These are phyloP conservation scores for Pestalotiopsis sp. DNA, from an alignment of 2,329 filamentous ascomycete genomes.

Conservation along the genomic window DNA sequence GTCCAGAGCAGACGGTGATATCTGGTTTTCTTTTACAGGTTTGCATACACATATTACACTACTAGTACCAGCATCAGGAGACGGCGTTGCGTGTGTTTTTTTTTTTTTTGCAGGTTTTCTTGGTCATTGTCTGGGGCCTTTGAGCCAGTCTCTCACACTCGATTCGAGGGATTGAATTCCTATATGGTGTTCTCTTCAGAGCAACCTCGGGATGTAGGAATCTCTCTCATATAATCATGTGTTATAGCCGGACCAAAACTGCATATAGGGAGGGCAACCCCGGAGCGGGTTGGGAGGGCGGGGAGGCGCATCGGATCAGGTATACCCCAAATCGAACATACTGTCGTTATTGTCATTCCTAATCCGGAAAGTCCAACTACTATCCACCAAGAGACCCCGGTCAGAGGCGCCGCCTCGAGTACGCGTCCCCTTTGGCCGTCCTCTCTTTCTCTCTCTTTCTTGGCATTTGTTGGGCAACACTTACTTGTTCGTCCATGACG, in stretches of 20 bases:
- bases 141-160: too few species aligned
- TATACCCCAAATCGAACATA: neutral
- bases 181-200: too few species aligned
- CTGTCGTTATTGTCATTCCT: conserved; percentile 6
- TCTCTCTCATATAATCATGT: neutral
- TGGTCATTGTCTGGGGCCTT: too few species aligned
- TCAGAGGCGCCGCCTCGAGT: neutral
- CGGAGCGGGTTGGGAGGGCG: neutral
- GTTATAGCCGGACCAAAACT: neutral
- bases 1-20: neutral
- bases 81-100: neutral
- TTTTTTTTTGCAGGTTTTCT: too few species aligned
- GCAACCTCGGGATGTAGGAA: neutral
- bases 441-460: too few species aligned
- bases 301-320: neutral
- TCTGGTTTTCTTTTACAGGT: neutral
- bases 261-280: neutral
- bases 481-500: too few species aligned
- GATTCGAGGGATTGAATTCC: too few species aligned
- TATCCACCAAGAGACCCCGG: neutral
- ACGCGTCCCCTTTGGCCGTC: neutral
- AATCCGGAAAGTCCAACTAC: neutral
- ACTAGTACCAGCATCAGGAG: neutral
- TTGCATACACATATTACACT: neutral
- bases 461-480: too few species aligned